Evolutionary conservation across 1,284 basidiomycete species (phyloP), one percentile per base, ranked within the genome.

Genomic region (Hymenochaete sp.): DNA sequence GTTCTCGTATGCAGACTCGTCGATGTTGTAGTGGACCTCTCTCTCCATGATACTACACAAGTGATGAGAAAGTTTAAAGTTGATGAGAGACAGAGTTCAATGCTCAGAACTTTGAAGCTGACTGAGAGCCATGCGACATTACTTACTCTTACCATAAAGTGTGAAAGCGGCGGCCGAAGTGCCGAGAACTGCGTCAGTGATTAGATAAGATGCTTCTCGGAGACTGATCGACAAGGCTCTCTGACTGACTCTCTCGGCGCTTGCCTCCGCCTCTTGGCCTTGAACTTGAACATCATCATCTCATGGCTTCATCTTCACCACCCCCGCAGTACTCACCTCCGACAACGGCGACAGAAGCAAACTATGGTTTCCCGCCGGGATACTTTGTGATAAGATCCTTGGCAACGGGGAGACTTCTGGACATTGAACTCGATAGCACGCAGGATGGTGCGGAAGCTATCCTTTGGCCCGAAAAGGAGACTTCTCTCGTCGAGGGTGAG

Each of bases 361-460:
- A 47, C 39, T 47, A 45, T 32, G 85, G 84, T 14, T 89, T 88
- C 52, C 84, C 85, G 25, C 59, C 70, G 32, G 86, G 85, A 3
- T 88, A 86, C 62, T 89, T 88, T 56, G 60, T 84, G 39, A 72
- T 89, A 46, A 72, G 75, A 42, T 82, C 78, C 37, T 57, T 75
- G 6, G 79, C 75, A 1, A 73, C 68, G 0, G 67, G 68, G 45
- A 73, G 79, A 25, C 55, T 85, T 2, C 66, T 83, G 48, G 85
- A 89, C 56, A 74, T 87, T 11, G 62, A 62, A 31, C 59, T 57
- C 24, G 76, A 79, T 52, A 62, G 63, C 11, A 66, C 72, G 2
- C 75, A 79, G 48, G 85, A 89, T 59, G 78, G 79, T 5, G 73
- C 77, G 1, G 71, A 74, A 38, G 55, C 86, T 43, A 67, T 78